A percentile compares a stretch with the other conserved stretches of the same genome.
Conservation (phyloP, 2,329 filamentous ascomycete species). For the Penicillium sp. region DNA sequence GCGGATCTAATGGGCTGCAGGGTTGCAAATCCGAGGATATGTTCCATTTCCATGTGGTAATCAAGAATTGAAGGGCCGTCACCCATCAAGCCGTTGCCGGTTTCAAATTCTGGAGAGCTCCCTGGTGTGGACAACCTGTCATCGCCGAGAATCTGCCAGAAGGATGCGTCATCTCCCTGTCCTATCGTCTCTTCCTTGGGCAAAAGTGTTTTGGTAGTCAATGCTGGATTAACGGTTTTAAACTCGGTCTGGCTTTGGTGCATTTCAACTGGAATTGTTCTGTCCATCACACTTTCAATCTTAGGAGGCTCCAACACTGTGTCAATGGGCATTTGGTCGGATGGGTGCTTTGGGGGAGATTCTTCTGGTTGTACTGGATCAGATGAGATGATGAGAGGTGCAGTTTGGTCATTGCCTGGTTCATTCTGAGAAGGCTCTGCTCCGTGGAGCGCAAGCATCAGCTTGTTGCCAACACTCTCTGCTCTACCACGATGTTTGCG, state of each 20-base stretch:
- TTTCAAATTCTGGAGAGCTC: not conserved
- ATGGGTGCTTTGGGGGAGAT: not conserved
- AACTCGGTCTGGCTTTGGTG: not conserved
- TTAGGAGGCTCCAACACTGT: not conserved
- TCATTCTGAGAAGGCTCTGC: not conserved
- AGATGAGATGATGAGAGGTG: not conserved
- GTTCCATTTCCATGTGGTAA: constrained; percentile 10
- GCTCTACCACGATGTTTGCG: not conserved
- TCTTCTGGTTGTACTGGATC: not conserved
- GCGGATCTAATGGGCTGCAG: constrained; percentile 1
- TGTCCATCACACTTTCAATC: not conserved
- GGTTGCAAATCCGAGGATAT: constrained; percentile 5
- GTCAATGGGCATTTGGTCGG: not conserved
- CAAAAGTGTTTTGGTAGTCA: not conserved
- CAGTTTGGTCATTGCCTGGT: not conserved
- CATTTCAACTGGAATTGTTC: not conserved
- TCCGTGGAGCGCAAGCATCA: constrained; percentile 7
- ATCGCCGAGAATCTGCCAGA: not conserved
- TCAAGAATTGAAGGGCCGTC: constrained; percentile 5
- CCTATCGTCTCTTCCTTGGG: not conserved
- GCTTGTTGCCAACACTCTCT: constrained; percentile 3
- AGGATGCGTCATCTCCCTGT: not conserved
- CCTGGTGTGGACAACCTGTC: not conserved
- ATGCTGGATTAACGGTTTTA: not conserved
- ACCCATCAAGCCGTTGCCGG: not conserved